phyloP scores from a whole-genome alignment of 805 yeast genomes.

The Lipomyces starkeyi region DNA sequence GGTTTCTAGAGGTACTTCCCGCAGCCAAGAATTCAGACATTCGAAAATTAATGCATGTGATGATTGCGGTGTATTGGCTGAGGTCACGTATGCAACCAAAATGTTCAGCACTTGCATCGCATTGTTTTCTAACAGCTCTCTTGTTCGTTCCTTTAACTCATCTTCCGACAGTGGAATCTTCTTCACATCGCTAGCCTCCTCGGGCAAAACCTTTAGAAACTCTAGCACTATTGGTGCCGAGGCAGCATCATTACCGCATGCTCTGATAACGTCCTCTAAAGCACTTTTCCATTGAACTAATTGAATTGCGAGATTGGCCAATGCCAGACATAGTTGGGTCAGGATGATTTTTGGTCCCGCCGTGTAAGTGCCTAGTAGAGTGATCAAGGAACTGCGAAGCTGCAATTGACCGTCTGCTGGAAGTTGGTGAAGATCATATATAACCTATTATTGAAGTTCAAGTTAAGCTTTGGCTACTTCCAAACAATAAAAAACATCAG shows the following conservation, averaged over 20 bases:
- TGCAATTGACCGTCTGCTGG: conserved; percentile 61
- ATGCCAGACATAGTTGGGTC: conserved; percentile 79
- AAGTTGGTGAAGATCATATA: conserved; percentile 82
- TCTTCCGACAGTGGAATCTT: conserved; percentile 81
- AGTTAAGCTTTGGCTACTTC: background rate
- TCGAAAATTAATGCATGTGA: conserved; percentile 60
- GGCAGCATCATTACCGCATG: conserved; percentile 50
- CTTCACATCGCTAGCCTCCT: conserved; percentile 80
- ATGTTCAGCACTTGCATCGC: conserved; percentile 71
- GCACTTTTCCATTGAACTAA: conserved; percentile 74
- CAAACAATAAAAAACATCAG: background rate
- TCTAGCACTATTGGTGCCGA: conserved; percentile 64
- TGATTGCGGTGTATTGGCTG: conserved; percentile 45
- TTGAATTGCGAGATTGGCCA: conserved; percentile 84
- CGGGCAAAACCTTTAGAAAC: conserved; percentile 86
- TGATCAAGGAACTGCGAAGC: conserved; percentile 72
- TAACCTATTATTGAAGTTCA: conserved; percentile 50
- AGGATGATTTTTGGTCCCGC: conserved; percentile 63
- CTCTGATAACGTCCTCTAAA: conserved; percentile 65
- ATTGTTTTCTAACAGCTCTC: conserved; percentile 66
- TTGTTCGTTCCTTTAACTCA: conserved; percentile 70
- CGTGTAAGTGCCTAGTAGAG: conserved; percentile 58
- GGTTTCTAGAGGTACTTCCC: conserved; percentile 76
- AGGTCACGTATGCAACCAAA: conserved; percentile 58
- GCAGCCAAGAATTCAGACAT: conserved; percentile 89